Evolutionary conservation across 108 stramenopile species (phyloP), one percentile per base, ranked within the genome.

Genomic region (Asterionellopsis glacialis): DNA sequence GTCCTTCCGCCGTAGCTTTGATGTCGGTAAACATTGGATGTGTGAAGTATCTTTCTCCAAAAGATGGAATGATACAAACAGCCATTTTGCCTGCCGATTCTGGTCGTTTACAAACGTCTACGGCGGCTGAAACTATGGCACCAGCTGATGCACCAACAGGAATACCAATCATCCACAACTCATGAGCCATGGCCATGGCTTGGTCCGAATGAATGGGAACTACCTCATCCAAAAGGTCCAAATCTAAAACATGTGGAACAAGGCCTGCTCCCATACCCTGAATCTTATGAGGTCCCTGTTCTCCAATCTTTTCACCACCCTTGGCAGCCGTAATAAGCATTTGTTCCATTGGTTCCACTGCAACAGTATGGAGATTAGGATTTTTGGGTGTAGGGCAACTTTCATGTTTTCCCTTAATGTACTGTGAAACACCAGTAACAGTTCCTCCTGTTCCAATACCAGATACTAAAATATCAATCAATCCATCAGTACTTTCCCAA

Each of bases 401-500:
- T 5, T 48, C 47, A 19, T 48, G 16, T 5, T 16, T 19, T 22
- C 69, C 69, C 58, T 88, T 88, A 57, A 88, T 77, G 59, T 78
- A 88, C 56, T 88, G 83, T 11, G 78, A 57, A n/a, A 79, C 69
- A 15, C 87, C 87, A 49, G 79, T 84, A 24, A 86, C 68, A 52
- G 85, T 86, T 0, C 90, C 90, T 15, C 90, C 90, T 0, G 90
- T 91, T 45, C 90, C 90, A 33, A 81, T 81, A 9, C 86, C 86
- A 25, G 66, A 63, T 18, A 91, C 69, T 22, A 87, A 85, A 33
- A 82, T 60, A 65, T 91, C 86, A 42, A 88, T 28, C 3, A 24
- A 39, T 28, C 76, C 80, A 49, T 79, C 80, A 18, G 76, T 79
- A 54, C 85, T 81, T n/a, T 55, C 47, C 87, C 85, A 85, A 61